Evolutionary conservation across 1,284 basidiomycete species (phyloP).

Genomic region (Ganoderma boninense): DNA sequence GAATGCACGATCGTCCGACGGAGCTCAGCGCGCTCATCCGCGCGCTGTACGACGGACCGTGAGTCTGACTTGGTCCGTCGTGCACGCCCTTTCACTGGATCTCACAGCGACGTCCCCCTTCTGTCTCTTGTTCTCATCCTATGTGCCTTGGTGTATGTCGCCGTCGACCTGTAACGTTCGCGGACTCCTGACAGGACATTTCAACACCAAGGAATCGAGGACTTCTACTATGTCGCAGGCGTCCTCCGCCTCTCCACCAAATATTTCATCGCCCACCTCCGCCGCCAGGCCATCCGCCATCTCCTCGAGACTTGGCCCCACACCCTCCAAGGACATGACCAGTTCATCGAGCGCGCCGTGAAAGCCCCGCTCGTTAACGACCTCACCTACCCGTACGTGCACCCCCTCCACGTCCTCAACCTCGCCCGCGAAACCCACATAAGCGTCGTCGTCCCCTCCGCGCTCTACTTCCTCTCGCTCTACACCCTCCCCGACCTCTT

Average conservation of each 20-base stretch:
- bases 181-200: conserved; percentile 42
- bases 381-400: conserved; percentile 64
- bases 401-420: conserved; percentile 67
- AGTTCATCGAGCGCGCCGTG: conserved; percentile 61
- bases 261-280: conserved; percentile 60
- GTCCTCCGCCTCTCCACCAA: conserved; percentile 66
- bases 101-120: conserved; percentile 10
- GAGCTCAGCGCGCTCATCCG: conserved; percentile 63
- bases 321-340: conserved; percentile 62
- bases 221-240: conserved; percentile 62
- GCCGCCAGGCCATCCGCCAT: conserved; percentile 55
- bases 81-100: not conserved
- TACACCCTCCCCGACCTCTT: conserved; percentile 61
- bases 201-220: conserved; percentile 50
- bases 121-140: not conserved
- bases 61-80: conserved; percentile 41
- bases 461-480: conserved; percentile 65
- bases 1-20: conserved; percentile 60
- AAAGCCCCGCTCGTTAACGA: conserved; percentile 50
- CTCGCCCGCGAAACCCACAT: conserved; percentile 63
- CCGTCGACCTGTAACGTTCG: not conserved
- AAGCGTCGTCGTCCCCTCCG: conserved; percentile 57
- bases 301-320: conserved; percentile 61
- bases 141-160: not conserved
- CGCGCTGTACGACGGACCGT: conserved; percentile 67